Evolutionary conservation across 257 asterid species (phyloP).

Genomic region (Salvia splendens): DNA sequence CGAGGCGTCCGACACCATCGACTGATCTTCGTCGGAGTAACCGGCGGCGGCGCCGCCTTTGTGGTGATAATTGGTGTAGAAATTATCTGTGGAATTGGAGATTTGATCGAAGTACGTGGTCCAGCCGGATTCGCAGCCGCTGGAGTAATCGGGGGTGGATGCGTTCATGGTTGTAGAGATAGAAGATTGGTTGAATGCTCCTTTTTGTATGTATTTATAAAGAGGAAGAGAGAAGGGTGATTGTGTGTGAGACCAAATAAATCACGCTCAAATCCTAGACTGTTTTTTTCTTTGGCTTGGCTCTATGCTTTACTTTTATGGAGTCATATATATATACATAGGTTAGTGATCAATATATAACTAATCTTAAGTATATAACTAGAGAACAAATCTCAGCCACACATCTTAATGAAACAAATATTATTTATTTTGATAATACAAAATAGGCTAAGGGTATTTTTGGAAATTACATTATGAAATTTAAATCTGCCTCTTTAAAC

Average conservation of each 20-base stretch:
- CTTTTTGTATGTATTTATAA: constrained; percentile 42
- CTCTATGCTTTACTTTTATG: constrained; percentile 54
- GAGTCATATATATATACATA: too few species aligned
- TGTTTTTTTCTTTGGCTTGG: constrained; percentile 58
- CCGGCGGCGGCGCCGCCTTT: constrained; percentile 1
- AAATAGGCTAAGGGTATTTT: too few species aligned
- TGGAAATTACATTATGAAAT: too few species aligned
- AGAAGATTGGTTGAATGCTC: neutral
- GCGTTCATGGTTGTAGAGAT: constrained; percentile 45
- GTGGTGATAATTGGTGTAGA: neutral
- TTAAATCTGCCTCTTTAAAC: too few species aligned
- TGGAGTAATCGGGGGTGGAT: constrained; percentile 69
- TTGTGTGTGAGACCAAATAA: constrained; percentile 44
- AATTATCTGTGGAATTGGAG: constrained; percentile 38
- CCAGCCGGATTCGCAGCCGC: constrained; percentile 96
- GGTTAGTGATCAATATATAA: too few species aligned
- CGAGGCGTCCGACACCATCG: constrained; percentile 96
- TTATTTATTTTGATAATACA: too few species aligned
- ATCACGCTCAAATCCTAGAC: constrained; percentile 55
- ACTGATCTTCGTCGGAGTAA: constrained; percentile 48
- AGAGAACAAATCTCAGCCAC: too few species aligned
- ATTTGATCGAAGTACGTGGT: constrained; percentile 75
- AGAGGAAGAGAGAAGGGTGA: neutral
- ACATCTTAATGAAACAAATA: too few species aligned
- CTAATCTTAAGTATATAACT: too few species aligned